Evolutionary conservation across 1,284 basidiomycete genomes (phyloP).

Genomic region (Naganishia cerealis): DNA sequence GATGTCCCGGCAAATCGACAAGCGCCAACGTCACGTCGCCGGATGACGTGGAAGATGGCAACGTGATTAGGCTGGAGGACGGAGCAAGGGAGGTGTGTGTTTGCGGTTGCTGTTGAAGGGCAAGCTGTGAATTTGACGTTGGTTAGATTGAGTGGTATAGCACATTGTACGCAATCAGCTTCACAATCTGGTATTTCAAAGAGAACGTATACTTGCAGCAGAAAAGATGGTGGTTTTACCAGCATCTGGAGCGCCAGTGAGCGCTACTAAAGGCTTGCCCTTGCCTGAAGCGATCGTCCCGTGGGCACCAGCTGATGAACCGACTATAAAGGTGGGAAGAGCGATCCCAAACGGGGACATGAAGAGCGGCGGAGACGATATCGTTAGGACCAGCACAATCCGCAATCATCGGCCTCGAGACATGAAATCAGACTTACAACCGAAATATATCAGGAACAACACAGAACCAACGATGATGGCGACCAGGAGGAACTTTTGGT

Average conservation of each 20-base stretch:
- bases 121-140: constrained; percentile 39
- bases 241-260: constrained; percentile 20
- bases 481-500: neutral
- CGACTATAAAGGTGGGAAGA: neutral
- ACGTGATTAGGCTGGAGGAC: constrained; percentile 40
- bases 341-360: too few species aligned
- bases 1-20: constrained; percentile 53
- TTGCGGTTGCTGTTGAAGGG: constrained; percentile 41
- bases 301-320: neutral
- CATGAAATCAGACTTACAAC: neutral
- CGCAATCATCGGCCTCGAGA: neutral
- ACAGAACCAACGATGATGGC: neutral
- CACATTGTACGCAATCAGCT: neutral
- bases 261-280: constrained; percentile 1
- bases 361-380: neutral
- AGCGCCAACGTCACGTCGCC: constrained; percentile 41
- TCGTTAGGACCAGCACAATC: neutral
- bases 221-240: constrained; percentile 40
- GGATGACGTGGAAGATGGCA: constrained; percentile 36
- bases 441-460: neutral
- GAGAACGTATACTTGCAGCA: constrained; percentile 40
- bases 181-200: neutral
- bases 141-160: neutral
- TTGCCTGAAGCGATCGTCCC: neutral
- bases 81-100: constrained; percentile 49